Base-by-base conservation (phyloP, 352 stramenopile species). In the Sclerospora graminicola region DNA sequence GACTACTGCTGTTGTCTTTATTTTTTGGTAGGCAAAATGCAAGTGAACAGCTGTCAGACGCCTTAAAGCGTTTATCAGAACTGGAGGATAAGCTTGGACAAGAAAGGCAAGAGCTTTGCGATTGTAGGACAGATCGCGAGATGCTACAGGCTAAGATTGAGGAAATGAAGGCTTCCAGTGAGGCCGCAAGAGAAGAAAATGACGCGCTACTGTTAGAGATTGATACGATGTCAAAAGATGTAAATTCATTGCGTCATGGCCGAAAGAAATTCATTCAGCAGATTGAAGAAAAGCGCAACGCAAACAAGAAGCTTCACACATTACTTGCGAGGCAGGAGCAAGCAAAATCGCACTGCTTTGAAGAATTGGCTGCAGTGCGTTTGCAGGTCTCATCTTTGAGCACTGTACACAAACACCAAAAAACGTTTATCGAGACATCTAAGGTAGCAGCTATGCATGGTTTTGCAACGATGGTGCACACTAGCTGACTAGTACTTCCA, bases 191-290 rank as follows among this genome's bases (percentile, higher is more conserved):
- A 49, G 71, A 88, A 53, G 79, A 88, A 45, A 90, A 87, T 32
- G 79, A 90, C 32, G 75, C 75, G 0, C 43, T 89, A 14, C 54
- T 88, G 9, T 37, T 59, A 2, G 81, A 92, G 48, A 87, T 92
- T 38, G 75, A 87, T 14, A 68, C 65, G 6, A 64, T 90, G 16
- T 46, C 44, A 18, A 74, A 73, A 29, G 72, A 87, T 20, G 45
- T 88, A 26, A 71, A 89, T 27, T 48, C 64, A 9, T 44, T 70
- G 38, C 75, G 77, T 6, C 69, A 83, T 26, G 58, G 57, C 18
- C 73, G 79, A 5, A 89, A 87, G 51, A 92, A 89, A 48, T 63
- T 83, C 11, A 16, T 78, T 23, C 66, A 84, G 39, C 80, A 92
- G 37, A 57, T 90, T 20, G 73, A 87, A 26, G 78, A 89, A 24